Percentiles rank a stretch among this genome's conserved stretches.
These are phyloP conservation scores for Fusarium marasasianum DNA, from an alignment of 2,329 filamentous ascomycete genomes.

Conservation along the genomic window DNA sequence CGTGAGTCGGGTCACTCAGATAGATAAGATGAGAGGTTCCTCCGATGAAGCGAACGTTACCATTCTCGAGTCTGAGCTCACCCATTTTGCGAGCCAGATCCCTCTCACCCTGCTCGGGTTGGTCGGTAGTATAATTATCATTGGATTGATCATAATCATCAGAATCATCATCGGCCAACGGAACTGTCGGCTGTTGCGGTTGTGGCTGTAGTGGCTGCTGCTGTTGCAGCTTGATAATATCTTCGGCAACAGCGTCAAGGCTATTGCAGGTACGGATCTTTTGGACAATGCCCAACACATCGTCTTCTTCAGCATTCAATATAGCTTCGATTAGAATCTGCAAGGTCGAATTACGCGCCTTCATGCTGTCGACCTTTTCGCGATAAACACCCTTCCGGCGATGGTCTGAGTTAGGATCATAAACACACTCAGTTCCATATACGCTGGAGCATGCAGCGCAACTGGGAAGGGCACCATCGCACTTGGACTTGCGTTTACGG, in stretches of 20 bases:
- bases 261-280: slow-evolving; percentile 88
- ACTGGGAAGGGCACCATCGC: slow-evolving; percentile 88
- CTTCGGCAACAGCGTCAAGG: slow-evolving; percentile 64
- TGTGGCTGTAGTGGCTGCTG: slow-evolving; percentile 50
- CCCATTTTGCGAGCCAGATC: slow-evolving; percentile 94
- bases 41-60: slow-evolving; percentile 88
- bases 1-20: slow-evolving; percentile 62
- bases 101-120: slow-evolving; percentile 69
- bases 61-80: slow-evolving; percentile 86
- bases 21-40: slow-evolving; percentile 95
- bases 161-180: slow-evolving; percentile 52
- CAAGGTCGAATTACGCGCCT: slow-evolving; percentile 85
- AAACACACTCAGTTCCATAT: slow-evolving; percentile 89
- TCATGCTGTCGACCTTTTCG: slow-evolving; percentile 88
- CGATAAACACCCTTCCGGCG: slow-evolving; percentile 96
- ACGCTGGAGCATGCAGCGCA: slow-evolving; percentile 97
- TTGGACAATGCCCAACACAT: slow-evolving; percentile 81
- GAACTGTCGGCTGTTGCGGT: slow-evolving; percentile 47
- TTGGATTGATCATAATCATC: slow-evolving; percentile 52
- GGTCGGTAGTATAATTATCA: slow-evolving; percentile 53
- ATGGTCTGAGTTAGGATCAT: slow-evolving; percentile 96
- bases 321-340: slow-evolving; percentile 95
- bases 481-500: slow-evolving; percentile 83
- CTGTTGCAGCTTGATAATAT: slow-evolving; percentile 58
- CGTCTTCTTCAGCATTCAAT: slow-evolving; percentile 88